phyloP scores from a whole-genome alignment of 805 yeast genomes.

The Yamadazyma sp. region DNA sequence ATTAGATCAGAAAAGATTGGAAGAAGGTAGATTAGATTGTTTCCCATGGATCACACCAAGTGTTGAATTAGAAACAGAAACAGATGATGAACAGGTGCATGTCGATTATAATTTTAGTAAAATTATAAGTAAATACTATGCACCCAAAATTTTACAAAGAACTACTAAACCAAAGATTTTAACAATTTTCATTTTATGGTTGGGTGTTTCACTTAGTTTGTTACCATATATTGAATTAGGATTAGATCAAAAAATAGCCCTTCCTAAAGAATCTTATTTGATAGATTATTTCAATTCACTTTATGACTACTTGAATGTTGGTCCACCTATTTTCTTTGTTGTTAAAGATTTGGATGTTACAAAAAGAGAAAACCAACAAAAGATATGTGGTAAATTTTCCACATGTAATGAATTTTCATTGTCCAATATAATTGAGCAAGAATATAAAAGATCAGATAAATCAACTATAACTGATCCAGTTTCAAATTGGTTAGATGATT shows the following conservation, averaged over 20 bases:
- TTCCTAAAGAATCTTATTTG: conserved; percentile 80
- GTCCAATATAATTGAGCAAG: conserved; percentile 81
- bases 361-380: conserved; percentile 57
- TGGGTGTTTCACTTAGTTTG: conserved; percentile 65
- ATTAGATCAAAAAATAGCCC: conserved; percentile 83
- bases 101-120: conserved; percentile 24
- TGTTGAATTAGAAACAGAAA: conserved; percentile 10
- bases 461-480: conserved; percentile 79
- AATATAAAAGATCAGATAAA: conserved; percentile 58
- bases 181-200: conserved; percentile 55
- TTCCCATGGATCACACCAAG: conserved; percentile 50
- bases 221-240: conserved; percentile 75
- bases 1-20: conserved; percentile 61
- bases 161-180: conserved; percentile 48
- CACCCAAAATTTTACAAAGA: conserved; percentile 54
- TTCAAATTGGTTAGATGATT: conserved; percentile 93
- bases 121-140: conserved; percentile 48
- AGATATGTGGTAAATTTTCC: conserved; percentile 83
- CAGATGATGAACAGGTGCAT: conserved; percentile 10
- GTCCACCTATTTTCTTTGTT: conserved; percentile 90
- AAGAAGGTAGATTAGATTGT: conserved; percentile 56
- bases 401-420: conserved; percentile 78
- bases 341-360: conserved; percentile 69
- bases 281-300: conserved; percentile 78
- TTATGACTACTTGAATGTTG: conserved; percentile 70